A percentile compares a stretch with the other conserved stretches of the same genome.
phyloP scores from a whole-genome alignment of 78 protist species.

The Neovahlkampfia damariscottae region DNA sequence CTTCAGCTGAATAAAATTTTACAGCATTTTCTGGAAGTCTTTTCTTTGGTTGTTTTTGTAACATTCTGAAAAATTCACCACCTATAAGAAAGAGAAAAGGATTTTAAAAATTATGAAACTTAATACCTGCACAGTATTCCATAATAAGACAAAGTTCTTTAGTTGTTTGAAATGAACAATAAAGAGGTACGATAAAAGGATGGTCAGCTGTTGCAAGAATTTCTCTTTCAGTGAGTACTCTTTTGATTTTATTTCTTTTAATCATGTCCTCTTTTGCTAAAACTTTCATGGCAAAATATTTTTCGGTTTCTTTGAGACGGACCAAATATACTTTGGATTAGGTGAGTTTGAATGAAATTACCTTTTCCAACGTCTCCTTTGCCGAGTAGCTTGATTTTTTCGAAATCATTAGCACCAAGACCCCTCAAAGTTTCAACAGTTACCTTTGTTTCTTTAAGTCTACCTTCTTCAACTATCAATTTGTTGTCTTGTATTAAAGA shows the following conservation, averaged over 20 bases:
- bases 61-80: conserved; percentile 77
- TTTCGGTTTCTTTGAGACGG: background rate
- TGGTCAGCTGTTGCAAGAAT: conserved; percentile 36
- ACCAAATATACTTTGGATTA: conserved; percentile 58
- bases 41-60: conserved; percentile 34
- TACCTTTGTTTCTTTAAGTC: too few species aligned
- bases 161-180: conserved; percentile 40
- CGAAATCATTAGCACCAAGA: conserved; percentile 9
- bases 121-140: conserved; percentile 68
- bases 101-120: too few species aligned
- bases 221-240: conserved; percentile 55
- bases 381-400: conserved; percentile 21
- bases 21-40: conserved; percentile 28
- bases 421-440: too few species aligned
- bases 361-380: conserved; percentile 50
- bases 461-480: too few species aligned
- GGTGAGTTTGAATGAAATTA: too few species aligned
- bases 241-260: conserved; percentile 33
- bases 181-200: conserved; percentile 22
- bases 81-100: too few species aligned
- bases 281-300: conserved; percentile 63
- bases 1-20: conserved; percentile 10
- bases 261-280: conserved; percentile 63
- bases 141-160: conserved; percentile 49
- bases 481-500: too few species aligned